Conservation (phyloP, 306 rosid species). For the Hippophae tibetana region DNA sequence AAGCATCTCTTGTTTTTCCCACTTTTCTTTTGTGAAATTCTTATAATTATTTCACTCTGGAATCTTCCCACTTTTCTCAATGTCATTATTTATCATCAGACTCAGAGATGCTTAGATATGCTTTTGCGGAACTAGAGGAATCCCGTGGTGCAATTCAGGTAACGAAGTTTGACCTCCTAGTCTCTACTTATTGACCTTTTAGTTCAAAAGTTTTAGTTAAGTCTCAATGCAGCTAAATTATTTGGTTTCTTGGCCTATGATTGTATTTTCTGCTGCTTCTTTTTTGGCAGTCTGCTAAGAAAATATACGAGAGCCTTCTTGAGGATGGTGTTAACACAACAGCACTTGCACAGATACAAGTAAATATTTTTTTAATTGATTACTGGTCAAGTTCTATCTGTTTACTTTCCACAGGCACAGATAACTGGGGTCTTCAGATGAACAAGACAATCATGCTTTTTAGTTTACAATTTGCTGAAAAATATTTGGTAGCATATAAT, state of each 20-base stretch:
- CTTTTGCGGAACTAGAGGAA: conserved; percentile 94
- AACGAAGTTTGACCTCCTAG: conserved; percentile 11
- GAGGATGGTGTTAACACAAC: conserved; percentile 62
- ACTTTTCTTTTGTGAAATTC: not conserved
- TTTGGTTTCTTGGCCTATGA: conserved; percentile 6
- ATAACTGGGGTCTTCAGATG: not conserved
- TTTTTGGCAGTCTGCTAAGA: conserved; percentile 77
- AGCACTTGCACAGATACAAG: conserved; percentile 90
- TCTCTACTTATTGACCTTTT: conserved; percentile 10
- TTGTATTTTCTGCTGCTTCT: conserved; percentile 7
- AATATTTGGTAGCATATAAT: not conserved
- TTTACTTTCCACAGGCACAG: not conserved
- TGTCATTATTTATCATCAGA: conserved; percentile 29
- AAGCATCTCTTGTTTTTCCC: too few relatives aligned
- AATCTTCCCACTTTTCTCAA: not conserved
- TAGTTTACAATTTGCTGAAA: not conserved
- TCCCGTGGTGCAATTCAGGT: conserved; percentile 98
- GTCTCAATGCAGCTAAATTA: conserved; percentile 4
- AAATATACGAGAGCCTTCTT: conserved; percentile 70
- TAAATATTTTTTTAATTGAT: conserved; percentile 21
- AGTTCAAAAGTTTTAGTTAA: conserved; percentile 1
- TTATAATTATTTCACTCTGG: not conserved
- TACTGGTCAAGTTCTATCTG: not conserved
- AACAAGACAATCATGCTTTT: not conserved
- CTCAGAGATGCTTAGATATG: conserved; percentile 83